Percentiles rank a stretch among this genome's conserved stretches.
Evolutionary conservation across 768 basidiomycete species (phyloP).

Genomic region (Lenzites betulinus): DNA sequence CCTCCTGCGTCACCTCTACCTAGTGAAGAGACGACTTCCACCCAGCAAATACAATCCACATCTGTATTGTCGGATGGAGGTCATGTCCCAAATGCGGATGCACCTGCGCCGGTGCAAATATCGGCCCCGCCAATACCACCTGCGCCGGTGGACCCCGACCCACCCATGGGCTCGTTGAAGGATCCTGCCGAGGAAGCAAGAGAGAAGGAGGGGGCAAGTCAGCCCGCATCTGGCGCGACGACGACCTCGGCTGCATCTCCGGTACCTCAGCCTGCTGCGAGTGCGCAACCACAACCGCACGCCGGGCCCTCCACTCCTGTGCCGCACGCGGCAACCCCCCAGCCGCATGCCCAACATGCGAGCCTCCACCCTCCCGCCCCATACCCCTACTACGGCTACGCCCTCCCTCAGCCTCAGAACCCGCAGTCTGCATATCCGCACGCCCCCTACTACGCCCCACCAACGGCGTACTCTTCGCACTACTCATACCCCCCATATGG

Average conservation of each 20-base stretch:
- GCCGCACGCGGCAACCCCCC: conserved; percentile 20
- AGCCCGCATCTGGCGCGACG: conserved; percentile 1
- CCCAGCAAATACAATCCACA: conserved; percentile 16
- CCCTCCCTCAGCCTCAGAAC: conserved; percentile 25
- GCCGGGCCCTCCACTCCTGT: conserved; percentile 19
- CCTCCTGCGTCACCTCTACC: neutral
- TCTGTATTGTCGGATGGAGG: conserved; percentile 18
- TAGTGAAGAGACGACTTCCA: neutral
- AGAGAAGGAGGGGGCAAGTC: conserved; percentile 9
- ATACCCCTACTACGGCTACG: conserved; percentile 58
- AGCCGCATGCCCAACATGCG: conserved; percentile 14
- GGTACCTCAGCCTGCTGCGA: neutral
- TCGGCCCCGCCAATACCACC: conserved; percentile 8
- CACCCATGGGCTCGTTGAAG: conserved; percentile 27
- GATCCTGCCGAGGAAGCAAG: conserved; percentile 18
- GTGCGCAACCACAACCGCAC: neutral
- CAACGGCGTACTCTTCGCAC: conserved; percentile 46
- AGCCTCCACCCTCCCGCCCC: conserved; percentile 24
- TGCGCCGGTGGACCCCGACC: conserved; percentile 10
- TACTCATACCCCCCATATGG: conserved; percentile 35
- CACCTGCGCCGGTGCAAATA: conserved; percentile 26
- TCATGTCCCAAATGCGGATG: conserved; percentile 12
- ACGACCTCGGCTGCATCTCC: conserved; percentile 2
- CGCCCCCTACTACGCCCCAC: conserved; percentile 61
- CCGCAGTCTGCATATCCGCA: conserved; percentile 63